Percentiles rank a stretch among this genome's conserved stretches.
Conservation (phyloP, 345 rosid genomes). For the Draba incana region DNA sequence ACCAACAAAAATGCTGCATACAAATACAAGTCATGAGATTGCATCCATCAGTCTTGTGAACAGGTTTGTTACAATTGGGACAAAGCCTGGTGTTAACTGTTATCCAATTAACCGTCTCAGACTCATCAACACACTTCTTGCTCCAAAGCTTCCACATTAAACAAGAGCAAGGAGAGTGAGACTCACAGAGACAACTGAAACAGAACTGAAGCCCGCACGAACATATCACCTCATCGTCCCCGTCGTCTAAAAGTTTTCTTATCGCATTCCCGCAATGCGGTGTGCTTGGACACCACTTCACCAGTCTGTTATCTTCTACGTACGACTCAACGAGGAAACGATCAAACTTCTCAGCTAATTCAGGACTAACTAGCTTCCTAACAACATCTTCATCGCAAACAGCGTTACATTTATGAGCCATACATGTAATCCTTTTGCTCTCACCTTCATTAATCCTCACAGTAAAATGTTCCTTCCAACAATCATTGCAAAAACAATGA, state of each 20-base stretch:
- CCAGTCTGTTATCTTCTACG: constrained; percentile 96
- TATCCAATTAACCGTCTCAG: constrained; percentile 61
- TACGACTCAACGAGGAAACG: constrained; percentile 93
- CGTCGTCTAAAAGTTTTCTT: constrained; percentile 52
- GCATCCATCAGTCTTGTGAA: constrained; percentile 73
- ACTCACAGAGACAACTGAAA: constrained; percentile 76
- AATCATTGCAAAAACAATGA: constrained; percentile 78
- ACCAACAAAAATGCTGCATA: constrained; percentile 69
- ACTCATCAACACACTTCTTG: constrained; percentile 66
- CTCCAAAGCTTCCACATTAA: constrained; percentile 95
- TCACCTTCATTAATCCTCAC: constrained; percentile 91
- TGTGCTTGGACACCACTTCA: constrained; percentile 94
- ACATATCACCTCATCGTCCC: constrained; percentile 73
- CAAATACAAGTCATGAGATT: constrained; percentile 62
- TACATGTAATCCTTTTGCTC: constrained; percentile 87
- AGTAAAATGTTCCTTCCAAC: constrained; percentile 92
- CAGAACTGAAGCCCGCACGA: constrained; percentile 89
- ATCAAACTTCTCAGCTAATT: constrained; percentile 82
- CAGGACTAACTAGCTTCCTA: constrained; percentile 76
- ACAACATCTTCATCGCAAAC: constrained; percentile 86
- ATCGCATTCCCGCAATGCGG: constrained; percentile 97
- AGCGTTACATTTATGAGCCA: constrained; percentile 87
- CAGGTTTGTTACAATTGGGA: constrained; percentile 61
- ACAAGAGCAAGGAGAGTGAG: constrained; percentile 97
- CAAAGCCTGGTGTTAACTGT: constrained; percentile 63